These are phyloP conservation scores for Salvia splendens DNA, from an alignment of 257 asterid genomes.

Conservation along the genomic window DNA sequence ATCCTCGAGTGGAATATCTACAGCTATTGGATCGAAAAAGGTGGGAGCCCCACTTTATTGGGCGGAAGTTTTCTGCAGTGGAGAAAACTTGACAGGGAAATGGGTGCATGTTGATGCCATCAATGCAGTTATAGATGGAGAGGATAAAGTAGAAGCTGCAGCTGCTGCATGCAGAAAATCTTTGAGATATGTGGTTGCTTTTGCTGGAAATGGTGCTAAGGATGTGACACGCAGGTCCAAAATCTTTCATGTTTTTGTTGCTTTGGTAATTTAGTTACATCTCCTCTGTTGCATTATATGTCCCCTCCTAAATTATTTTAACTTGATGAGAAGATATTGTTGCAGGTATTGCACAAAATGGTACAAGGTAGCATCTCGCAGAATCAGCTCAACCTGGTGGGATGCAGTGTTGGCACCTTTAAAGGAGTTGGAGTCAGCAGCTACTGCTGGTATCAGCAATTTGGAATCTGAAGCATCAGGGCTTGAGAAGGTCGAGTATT, in stretches of 20 bases:
- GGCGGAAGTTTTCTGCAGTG: constrained; percentile 91
- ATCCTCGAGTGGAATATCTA: constrained; percentile 63
- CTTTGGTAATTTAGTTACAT: neutral
- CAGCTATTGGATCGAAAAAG: constrained; percentile 86
- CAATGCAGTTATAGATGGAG: constrained; percentile 83
- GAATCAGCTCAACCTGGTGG: constrained; percentile 85
- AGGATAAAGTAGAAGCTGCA: constrained; percentile 86
- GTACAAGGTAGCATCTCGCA: constrained; percentile 80
- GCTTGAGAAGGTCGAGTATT: constrained; percentile 31
- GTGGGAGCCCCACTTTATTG: constrained; percentile 94
- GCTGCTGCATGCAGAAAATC: constrained; percentile 89
- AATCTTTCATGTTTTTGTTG: constrained; percentile 22
- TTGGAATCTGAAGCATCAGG: constrained; percentile 43
- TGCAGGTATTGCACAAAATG: constrained; percentile 88
- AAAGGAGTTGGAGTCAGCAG: constrained; percentile 76
- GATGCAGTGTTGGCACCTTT: constrained; percentile 71
- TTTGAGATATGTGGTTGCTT: constrained; percentile 89
- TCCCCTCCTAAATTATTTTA: constrained; percentile 2
- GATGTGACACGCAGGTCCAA: constrained; percentile 96
- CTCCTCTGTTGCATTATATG: neutral
- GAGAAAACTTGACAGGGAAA: constrained; percentile 86
- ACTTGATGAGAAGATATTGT: constrained; percentile 22
- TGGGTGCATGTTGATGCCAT: constrained; percentile 95
- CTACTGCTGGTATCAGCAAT: constrained; percentile 51
- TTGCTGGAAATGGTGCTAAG: constrained; percentile 96